Base-by-base conservation (phyloP, 2,329 filamentous ascomycete genomes). In the Verticillium tricorpus region DNA sequence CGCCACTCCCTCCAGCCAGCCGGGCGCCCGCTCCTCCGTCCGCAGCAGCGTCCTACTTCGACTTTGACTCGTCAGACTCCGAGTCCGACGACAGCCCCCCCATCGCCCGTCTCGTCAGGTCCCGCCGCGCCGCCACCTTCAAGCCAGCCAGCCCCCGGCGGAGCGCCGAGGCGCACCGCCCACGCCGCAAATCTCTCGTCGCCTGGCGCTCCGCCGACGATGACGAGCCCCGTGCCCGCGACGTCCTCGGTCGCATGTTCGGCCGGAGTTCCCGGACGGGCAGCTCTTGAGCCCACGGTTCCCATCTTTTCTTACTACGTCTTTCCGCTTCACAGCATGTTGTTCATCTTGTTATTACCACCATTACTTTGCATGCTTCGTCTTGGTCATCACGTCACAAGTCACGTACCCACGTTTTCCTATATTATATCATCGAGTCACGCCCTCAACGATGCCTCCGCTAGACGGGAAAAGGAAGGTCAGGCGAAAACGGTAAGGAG, bases 161-260 rank as follows among this genome's bases (percentile, higher is more conserved):
- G 15, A 58, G 57, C 57, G 57, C 25, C 37, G 57, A 58, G 7
- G 22, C 25, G 5, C 15, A 31, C 25, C 57, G 57, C 7, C 45
- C 45, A 11, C 37, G 57, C 34, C 57, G 57, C 37, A 50, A 45
- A 15, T 58, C 57, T 17, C 19, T 50, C n/a, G 45, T 56, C 19
- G 54, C 54, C 14, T 32, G 54, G 31, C 58, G 58, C 9, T 28
- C 58, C 40, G 55, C 17, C 14, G 62, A 58, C 19, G 9, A n/a
- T 11, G 32, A 61, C 60, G 60, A 61, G 56, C 35, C n/a, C 37
- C 52, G 58, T 9, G 50, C 56, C 61, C 72, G 68, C 32, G 76
- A 76, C 58, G 71, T 78, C 5, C 70, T 78, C 57, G 74, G 73
- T 25, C 71, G 75, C 22, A 73, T 79, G 65, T 67, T 78, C 17